Percentiles rank a stretch among this genome's conserved stretches.
phyloP scores from a whole-genome alignment of 1,139 yeast genomes.

The Hyphopichia khmerensis region DNA sequence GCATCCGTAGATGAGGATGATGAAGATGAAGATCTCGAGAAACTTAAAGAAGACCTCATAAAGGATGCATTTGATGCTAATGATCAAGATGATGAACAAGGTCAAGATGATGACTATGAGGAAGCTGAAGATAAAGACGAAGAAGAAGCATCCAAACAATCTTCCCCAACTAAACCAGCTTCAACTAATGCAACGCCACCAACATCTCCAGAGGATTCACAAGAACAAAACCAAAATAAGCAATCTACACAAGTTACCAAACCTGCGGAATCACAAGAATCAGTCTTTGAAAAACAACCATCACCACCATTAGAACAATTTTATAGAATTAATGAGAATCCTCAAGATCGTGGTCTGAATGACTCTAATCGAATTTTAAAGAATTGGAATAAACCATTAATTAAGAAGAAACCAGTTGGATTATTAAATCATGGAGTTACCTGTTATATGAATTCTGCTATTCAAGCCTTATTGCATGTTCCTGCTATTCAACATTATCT shows the following conservation, averaged over 20 bases:
- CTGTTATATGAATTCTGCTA: slow-evolving; percentile 93
- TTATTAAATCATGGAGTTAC: slow-evolving; percentile 91
- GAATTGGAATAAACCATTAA: slow-evolving; percentile 54
- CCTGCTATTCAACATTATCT: slow-evolving; percentile 90
- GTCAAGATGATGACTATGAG: slow-evolving; percentile 20
- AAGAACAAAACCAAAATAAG: not conserved
- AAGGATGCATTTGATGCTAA: slow-evolving; percentile 10
- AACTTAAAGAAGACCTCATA: slow-evolving; percentile 3
- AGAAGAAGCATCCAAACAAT: slow-evolving; percentile 15
- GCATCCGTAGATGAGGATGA: slow-evolving; percentile 10
- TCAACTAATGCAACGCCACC: slow-evolving; percentile 38
- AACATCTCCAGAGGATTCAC: slow-evolving; percentile 39
- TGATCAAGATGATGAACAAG: slow-evolving; percentile 19
- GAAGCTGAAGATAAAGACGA: slow-evolving; percentile 11
- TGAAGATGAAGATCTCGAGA: slow-evolving; percentile 7
- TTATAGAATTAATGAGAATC: slow-evolving; percentile 51
- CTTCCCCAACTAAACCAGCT: not conserved
- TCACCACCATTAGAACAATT: slow-evolving; percentile 27
- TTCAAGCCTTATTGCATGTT: slow-evolving; percentile 84
- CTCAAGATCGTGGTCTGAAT: slow-evolving; percentile 60
- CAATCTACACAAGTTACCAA: not conserved
- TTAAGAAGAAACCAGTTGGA: slow-evolving; percentile 61
- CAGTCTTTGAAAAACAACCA: slow-evolving; percentile 1
- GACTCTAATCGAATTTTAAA: slow-evolving; percentile 53
- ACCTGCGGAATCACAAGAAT: not conserved